A percentile compares a stretch with the other conserved stretches of the same genome.
These are phyloP conservation scores for Boletus speciosus DNA, from an alignment of 768 basidiomycete genomes.

Conservation along the genomic window DNA sequence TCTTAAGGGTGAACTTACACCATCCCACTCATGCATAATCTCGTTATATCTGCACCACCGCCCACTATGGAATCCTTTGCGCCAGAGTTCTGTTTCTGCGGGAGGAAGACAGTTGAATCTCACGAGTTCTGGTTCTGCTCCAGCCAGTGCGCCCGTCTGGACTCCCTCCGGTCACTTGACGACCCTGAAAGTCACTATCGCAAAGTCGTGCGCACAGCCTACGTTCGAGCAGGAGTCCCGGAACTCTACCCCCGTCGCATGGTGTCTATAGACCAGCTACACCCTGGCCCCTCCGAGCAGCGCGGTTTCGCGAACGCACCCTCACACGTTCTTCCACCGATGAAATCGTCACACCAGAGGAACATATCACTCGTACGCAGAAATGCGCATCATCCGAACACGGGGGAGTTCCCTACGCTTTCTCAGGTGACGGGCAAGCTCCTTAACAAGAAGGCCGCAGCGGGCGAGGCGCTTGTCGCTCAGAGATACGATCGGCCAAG, in stretches of 20 bases:
- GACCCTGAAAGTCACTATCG: conserved; percentile 26
- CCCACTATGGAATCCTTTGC: conserved; percentile 10
- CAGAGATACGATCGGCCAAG: not conserved
- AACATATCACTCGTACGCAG: not conserved
- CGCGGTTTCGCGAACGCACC: not conserved
- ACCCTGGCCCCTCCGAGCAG: not conserved
- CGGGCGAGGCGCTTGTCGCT: not conserved
- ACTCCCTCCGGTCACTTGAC: conserved; percentile 26
- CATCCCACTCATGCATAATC: not conserved
- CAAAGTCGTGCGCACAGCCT: conserved; percentile 15
- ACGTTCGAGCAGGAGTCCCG: not conserved
- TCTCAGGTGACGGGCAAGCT: conserved; percentile 17
- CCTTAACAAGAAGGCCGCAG: not conserved
- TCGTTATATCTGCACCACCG: conserved; percentile 2
- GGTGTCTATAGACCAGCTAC: conserved; percentile 9
- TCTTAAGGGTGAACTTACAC: not conserved
- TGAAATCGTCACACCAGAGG: not conserved
- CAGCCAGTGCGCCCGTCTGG: conserved; percentile 23
- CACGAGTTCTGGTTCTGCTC: conserved; percentile 33
- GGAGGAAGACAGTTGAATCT: conserved; percentile 16
- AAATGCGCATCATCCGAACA: not conserved
- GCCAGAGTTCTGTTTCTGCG: conserved; percentile 25
- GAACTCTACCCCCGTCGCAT: conserved; percentile 7
- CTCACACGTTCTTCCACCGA: not conserved
- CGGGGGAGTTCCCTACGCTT: conserved; percentile 13